phyloP scores from a whole-genome alignment of 1,284 basidiomycete species.

The Kalmanozyma brasiliensis region DNA sequence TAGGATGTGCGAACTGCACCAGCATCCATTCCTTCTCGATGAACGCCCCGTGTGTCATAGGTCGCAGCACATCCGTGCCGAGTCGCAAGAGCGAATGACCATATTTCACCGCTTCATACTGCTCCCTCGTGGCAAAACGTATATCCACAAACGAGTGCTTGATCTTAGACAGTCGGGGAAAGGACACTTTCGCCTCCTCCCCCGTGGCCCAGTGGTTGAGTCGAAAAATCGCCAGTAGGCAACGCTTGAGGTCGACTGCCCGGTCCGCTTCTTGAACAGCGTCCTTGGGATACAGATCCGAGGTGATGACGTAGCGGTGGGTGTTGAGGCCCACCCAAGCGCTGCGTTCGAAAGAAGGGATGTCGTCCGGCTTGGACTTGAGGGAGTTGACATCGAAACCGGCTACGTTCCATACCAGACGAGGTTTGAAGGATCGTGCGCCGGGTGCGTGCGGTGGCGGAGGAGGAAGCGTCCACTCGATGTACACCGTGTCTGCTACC shows the following conservation, averaged over 20 bases:
- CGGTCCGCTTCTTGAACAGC: not conserved
- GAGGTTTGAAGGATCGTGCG: not conserved
- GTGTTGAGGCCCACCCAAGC: constrained; percentile 5
- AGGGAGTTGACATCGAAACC: too few species aligned
- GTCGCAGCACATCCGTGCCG: not conserved
- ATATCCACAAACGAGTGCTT: constrained; percentile 12
- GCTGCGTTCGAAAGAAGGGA: constrained; percentile 5
- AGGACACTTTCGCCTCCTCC: constrained; percentile 1
- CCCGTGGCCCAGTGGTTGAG: not conserved
- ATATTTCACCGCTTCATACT: not conserved
- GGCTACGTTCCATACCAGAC: not conserved
- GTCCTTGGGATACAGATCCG: not conserved
- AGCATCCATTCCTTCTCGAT: not conserved
- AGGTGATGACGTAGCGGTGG: constrained; percentile 4
- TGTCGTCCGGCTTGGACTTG: not conserved
- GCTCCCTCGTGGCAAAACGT: not conserved
- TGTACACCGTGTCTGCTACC: too few species aligned
- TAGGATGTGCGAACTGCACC: constrained; percentile 10
- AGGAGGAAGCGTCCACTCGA: too few species aligned
- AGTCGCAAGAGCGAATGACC: not conserved
- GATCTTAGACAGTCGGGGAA: not conserved
- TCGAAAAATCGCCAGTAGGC: not conserved
- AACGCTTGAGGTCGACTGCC: not conserved
- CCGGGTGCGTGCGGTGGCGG: not conserved
- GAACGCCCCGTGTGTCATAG: constrained; percentile 2